Conservation (phyloP, 23 red algal genomes). For the Gracilariopsis chorda region DNA sequence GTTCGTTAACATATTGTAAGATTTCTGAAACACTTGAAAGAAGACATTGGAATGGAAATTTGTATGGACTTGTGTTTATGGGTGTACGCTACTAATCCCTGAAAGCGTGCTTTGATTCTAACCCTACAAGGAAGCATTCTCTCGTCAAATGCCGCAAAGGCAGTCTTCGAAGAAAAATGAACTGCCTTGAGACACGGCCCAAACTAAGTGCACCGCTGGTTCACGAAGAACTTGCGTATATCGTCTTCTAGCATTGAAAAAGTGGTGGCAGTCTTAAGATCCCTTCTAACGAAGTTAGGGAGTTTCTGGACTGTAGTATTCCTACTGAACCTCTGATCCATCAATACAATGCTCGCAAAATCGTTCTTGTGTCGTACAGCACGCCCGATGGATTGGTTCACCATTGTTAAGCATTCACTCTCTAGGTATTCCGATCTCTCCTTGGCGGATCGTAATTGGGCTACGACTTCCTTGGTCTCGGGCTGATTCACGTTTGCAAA, state of each 20-base stretch:
- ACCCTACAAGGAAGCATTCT: too few species aligned
- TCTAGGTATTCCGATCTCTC: conserved; percentile 64
- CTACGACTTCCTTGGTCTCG: conserved; percentile 46
- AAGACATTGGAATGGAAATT: too few species aligned
- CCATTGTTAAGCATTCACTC: conserved; percentile 86
- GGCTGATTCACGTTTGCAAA: conserved; percentile 77
- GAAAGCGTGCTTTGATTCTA: too few species aligned
- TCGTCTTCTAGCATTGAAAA: not conserved
- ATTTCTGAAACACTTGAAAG: too few species aligned
- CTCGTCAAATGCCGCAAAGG: too few species aligned
- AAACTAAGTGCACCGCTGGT: too few species aligned
- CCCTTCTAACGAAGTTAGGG: conserved; percentile 28
- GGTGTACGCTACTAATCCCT: too few species aligned
- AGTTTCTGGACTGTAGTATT: conserved; percentile 11
- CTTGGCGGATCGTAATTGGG: not conserved
- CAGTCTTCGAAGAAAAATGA: too few species aligned
- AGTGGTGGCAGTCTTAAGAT: not conserved
- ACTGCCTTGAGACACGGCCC: too few species aligned
- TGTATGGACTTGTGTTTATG: too few species aligned
- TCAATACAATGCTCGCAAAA: conserved; percentile 81
- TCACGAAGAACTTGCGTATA: not conserved
- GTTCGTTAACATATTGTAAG: too few species aligned
- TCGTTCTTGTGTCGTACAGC: conserved; percentile 84
- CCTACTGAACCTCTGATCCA: conserved; percentile 72
- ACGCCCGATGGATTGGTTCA: conserved; percentile 94